These are phyloP conservation scores for Kwoniella sp. DNA, from an alignment of 768 basidiomycete species.

Conservation along the genomic window DNA sequence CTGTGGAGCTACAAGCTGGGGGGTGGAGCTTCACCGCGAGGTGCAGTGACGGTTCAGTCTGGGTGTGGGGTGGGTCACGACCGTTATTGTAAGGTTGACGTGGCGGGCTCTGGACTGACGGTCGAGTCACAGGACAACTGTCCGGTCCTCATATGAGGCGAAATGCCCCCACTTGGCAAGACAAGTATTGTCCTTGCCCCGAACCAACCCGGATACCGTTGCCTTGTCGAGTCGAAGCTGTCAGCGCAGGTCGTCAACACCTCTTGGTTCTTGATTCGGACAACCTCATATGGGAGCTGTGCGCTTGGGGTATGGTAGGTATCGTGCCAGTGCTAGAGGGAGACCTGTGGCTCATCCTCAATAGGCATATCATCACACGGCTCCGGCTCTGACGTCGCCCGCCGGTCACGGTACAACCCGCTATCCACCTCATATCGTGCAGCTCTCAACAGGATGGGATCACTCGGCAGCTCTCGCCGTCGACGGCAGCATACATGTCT, in stretches of 20 bases:
- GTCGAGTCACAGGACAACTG: constrained; percentile 27
- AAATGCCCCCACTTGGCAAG: constrained; percentile 19
- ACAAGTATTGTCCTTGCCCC: constrained; percentile 27
- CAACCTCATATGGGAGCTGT: constrained; percentile 44
- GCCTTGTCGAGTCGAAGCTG: constrained; percentile 32
- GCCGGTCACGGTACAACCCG: constrained; percentile 20
- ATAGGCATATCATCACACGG: constrained; percentile 44
- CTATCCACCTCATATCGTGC: constrained; percentile 27
- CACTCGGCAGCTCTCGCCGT: constrained; percentile 39
- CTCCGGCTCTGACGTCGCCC: constrained; percentile 27
- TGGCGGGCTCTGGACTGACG: too few relatives aligned
- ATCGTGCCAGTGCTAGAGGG: not conserved
- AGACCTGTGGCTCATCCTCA: too few relatives aligned
- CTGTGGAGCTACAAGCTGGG: constrained; percentile 42
- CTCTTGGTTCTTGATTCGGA: constrained; percentile 43
- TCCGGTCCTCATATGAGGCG: constrained; percentile 24
- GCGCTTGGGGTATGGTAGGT: constrained; percentile 34
- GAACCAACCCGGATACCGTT: constrained; percentile 34
- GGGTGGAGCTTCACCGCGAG: constrained; percentile 45
- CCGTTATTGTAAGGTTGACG: not conserved
- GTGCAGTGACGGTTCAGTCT: constrained; percentile 36
- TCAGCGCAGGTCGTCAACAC: constrained; percentile 33
- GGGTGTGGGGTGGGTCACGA: constrained; percentile 42
- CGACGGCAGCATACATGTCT: constrained; percentile 30
- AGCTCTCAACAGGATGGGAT: constrained; percentile 38